Evolutionary conservation across 2,329 filamentous ascomycete genomes (phyloP).

Genomic region (Talaromyces sp.): DNA sequence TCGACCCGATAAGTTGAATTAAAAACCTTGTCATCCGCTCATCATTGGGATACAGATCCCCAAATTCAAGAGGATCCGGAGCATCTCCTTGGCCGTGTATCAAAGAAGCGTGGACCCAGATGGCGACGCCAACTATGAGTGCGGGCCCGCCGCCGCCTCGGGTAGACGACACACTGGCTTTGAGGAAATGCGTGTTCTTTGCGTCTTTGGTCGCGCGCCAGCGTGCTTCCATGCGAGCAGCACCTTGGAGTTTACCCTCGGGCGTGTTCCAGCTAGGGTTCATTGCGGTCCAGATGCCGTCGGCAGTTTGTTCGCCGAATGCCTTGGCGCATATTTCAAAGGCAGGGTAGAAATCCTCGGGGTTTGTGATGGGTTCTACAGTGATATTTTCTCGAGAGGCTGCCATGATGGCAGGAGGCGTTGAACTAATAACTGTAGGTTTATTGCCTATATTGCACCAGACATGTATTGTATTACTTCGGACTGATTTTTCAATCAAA

Average conservation of each 20-base stretch:
- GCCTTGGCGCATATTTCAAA: constrained; percentile 14
- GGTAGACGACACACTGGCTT: constrained; percentile 44
- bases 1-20: not conserved
- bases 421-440: not conserved
- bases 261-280: constrained; percentile 56
- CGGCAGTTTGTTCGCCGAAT: constrained; percentile 52
- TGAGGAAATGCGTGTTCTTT: constrained; percentile 53
- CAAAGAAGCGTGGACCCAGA: constrained; percentile 54
- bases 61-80: not conserved
- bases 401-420: not conserved
- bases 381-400: not conserved
- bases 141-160: constrained; percentile 17
- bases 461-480: not conserved
- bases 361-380: not conserved
- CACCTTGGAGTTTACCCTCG: constrained; percentile 39
- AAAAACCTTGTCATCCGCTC: not conserved
- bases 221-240: constrained; percentile 39
- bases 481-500: not conserved
- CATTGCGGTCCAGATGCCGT: constrained; percentile 51
- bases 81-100: constrained; percentile 47
- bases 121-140: constrained; percentile 51
- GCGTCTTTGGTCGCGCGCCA: constrained; percentile 46
- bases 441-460: not conserved
- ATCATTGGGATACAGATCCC: not conserved
- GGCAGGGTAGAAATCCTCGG: not conserved